Evolutionary conservation across 192 early-diverging fungal genomes (phyloP).

Genomic region (Haplosporangium gracile): DNA sequence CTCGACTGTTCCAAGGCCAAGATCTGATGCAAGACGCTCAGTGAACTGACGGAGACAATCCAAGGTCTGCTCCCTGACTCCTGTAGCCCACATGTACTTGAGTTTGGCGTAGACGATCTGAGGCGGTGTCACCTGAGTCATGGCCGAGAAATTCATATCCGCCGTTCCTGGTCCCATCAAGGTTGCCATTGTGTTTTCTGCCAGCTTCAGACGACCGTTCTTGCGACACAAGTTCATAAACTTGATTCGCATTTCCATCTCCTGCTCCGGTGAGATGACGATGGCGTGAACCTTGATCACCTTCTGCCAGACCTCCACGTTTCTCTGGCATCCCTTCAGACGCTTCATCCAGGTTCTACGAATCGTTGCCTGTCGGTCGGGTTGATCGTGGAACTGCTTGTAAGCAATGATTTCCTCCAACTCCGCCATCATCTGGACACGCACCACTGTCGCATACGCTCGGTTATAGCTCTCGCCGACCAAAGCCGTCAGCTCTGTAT

Average conservation of each 20-base stretch:
- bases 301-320: conserved; percentile 96
- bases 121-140: conserved; percentile 65
- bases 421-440: conserved; percentile 98
- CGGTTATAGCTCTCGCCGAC: conserved; percentile 96
- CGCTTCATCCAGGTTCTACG: conserved; percentile 90
- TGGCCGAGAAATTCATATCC: conserved; percentile 51
- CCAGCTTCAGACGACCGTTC: conserved; percentile 82
- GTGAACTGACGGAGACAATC: conserved; percentile 86
- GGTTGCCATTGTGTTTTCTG: conserved; percentile 82
- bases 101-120: conserved; percentile 92
- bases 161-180: conserved; percentile 64
- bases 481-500: conserved; percentile 87
- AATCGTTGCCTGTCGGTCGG: conserved; percentile 80
- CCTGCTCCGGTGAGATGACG: conserved; percentile 90
- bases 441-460: conserved; percentile 89
- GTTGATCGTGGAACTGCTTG: conserved; percentile 85
- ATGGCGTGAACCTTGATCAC: conserved; percentile 89
- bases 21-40: conserved; percentile 76
- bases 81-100: conserved; percentile 90
- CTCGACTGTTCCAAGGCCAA: conserved; percentile 69
- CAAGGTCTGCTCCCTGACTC: conserved; percentile 76
- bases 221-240: conserved; percentile 96
- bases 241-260: conserved; percentile 97
- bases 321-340: conserved; percentile 88
- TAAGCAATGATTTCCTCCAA: conserved; percentile 96